These are phyloP conservation scores for Aquilaria sinensis DNA, from an alignment of 345 rosid species.

Conservation along the genomic window DNA sequence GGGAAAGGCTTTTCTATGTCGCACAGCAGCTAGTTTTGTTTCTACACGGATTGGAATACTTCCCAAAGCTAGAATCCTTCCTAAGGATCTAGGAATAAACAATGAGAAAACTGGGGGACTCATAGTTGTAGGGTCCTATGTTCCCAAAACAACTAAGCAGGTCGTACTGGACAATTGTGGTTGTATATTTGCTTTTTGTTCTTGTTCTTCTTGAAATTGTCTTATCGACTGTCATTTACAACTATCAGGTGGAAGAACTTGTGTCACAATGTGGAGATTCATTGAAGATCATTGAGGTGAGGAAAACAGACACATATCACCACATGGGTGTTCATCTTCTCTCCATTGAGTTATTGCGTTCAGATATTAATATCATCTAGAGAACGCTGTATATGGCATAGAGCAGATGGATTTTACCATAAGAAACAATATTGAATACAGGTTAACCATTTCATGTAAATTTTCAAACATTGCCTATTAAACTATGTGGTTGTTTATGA, in stretches of 20 bases:
- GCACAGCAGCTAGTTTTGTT: conserved; percentile 95
- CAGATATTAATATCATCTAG: no score
- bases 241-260: conserved; percentile 77
- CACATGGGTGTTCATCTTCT: no score
- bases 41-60: conserved; percentile 84
- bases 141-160: conserved; percentile 96
- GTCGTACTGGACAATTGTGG: conserved; percentile 25
- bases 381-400: no score
- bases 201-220: background rate
- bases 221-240: background rate
- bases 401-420: no score
- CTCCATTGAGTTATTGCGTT: no score
- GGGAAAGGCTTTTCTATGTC: conserved; percentile 87
- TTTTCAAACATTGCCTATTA: background rate
- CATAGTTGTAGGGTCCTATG: conserved; percentile 93
- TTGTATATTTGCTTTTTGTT: conserved; percentile 12
- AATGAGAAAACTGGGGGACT: conserved; percentile 68
- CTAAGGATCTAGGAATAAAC: conserved; percentile 64
- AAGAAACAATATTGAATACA: no score
- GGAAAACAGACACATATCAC: background rate
- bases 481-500: background rate
- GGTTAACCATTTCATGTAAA: no score
- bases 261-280: conserved; percentile 50
- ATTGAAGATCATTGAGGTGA: conserved; percentile 77
- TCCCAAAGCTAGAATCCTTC: conserved; percentile 70